phyloP scores from a whole-genome alignment of 228 moss, liverwort and hornwort genomes.

The Sphagnum magellanicum region DNA sequence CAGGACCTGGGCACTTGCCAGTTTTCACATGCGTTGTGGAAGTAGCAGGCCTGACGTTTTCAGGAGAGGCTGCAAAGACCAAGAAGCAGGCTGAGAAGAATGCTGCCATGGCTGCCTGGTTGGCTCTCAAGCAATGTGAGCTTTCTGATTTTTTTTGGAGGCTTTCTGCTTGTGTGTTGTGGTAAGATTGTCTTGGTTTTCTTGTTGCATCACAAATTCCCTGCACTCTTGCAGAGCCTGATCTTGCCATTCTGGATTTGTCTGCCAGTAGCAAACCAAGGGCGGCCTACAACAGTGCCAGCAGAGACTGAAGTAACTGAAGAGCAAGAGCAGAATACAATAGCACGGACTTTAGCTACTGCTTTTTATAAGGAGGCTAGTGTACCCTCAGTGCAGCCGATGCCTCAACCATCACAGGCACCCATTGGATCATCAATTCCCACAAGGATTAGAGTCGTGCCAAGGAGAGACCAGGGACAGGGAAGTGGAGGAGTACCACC shows the following conservation, averaged over 20 bases:
- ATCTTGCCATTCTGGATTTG: background rate
- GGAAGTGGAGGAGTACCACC: conserved; percentile 28
- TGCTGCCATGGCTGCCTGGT: conserved; percentile 95
- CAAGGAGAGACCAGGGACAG: conserved; percentile 70
- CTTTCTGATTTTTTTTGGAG: background rate
- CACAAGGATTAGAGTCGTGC: conserved; percentile 55
- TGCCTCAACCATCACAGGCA: conserved; percentile 32
- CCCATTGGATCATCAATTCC: conserved; percentile 33
- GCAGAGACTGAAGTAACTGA: conserved; percentile 82
- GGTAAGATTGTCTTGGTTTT: no score
- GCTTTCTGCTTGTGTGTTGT: background rate
- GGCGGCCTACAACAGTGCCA: conserved; percentile 39
- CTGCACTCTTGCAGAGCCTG: background rate
- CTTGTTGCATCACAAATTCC: background rate
- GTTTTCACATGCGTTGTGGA: conserved; percentile 96
- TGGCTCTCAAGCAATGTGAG: conserved; percentile 86
- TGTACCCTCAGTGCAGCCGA: conserved; percentile 6
- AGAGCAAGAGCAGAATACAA: conserved; percentile 98
- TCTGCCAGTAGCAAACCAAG: conserved; percentile 74
- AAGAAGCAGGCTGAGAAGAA: conserved; percentile 66
- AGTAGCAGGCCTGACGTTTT: conserved; percentile 78
- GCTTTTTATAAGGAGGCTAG: conserved; percentile 60
- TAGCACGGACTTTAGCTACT: conserved; percentile 80
- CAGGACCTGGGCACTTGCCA: conserved; percentile 97
- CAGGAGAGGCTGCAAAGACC: conserved; percentile 92